phyloP scores from a whole-genome alignment of 768 basidiomycete species.

The Russula sp. region DNA sequence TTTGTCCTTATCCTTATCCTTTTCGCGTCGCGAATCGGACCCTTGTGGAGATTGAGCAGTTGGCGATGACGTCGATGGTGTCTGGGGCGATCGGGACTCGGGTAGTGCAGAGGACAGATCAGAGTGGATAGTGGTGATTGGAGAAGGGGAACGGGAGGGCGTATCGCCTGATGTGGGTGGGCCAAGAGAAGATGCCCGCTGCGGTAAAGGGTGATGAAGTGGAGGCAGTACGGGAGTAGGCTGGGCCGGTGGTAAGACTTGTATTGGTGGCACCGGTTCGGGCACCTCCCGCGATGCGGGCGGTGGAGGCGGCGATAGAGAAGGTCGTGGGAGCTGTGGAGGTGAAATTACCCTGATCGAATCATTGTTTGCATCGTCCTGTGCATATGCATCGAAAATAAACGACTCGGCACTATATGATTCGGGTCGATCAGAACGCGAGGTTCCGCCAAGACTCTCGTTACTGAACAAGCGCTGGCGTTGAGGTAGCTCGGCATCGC shows the following conservation, averaged over 20 bases:
- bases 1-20: slow-evolving; percentile 61
- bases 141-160: slow-evolving; percentile 57
- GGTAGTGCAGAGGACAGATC: slow-evolving; percentile 12
- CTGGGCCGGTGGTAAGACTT: slow-evolving; percentile 2
- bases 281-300: not conserved
- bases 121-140: slow-evolving; percentile 32
- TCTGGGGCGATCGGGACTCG: slow-evolving; percentile 25
- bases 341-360: slow-evolving; percentile 12
- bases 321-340: slow-evolving; percentile 17
- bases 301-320: slow-evolving; percentile 21
- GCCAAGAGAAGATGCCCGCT: slow-evolving; percentile 37
- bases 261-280: slow-evolving; percentile 11
- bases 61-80: slow-evolving; percentile 13
- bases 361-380: slow-evolving; percentile 49
- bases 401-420: slow-evolving; percentile 77
- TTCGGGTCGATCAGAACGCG: slow-evolving; percentile 48
- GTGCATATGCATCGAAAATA: slow-evolving; percentile 83
- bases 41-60: slow-evolving; percentile 44
- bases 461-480: slow-evolving; percentile 46
- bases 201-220: slow-evolving; percentile 26
- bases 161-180: slow-evolving; percentile 43
- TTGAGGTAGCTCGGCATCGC: slow-evolving; percentile 40
- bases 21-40: slow-evolving; percentile 75
- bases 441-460: slow-evolving; percentile 42
- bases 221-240: slow-evolving; percentile 18